phyloP scores from a whole-genome alignment of 306 rosid species.

The Prosopis cineraria region DNA sequence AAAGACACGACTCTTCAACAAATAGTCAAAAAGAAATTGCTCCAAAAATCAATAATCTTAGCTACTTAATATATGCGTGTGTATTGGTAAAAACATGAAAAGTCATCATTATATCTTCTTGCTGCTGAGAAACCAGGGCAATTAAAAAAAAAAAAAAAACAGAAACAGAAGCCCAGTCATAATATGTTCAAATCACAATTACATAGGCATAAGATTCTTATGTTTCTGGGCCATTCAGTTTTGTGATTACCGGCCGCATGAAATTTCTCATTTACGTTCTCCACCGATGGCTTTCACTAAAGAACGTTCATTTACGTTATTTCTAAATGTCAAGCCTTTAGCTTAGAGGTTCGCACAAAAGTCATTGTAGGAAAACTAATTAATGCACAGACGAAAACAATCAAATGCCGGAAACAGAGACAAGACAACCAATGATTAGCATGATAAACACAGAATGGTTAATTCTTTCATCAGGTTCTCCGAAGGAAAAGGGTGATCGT shows the following conservation, averaged over 20 bases:
- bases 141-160: background rate
- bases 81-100: background rate
- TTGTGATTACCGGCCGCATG: background rate
- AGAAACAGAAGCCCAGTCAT: background rate
- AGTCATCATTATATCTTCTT: background rate
- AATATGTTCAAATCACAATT: background rate
- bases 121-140: background rate
- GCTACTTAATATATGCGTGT: too few species aligned
- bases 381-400: conserved; percentile 16
- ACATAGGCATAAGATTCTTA: background rate
- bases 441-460: too few species aligned
- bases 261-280: background rate
- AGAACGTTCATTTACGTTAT: background rate
- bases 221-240: background rate
- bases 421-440: background rate
- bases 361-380: background rate
- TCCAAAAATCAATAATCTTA: background rate
- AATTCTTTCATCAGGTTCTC: too few species aligned
- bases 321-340: too few species aligned
- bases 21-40: background rate
- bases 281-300: background rate
- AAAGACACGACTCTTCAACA: background rate
- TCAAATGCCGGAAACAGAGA: too few species aligned
- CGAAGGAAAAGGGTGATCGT: too few species aligned
- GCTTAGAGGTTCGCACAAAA: too few species aligned